A percentile compares a stretch with the other conserved stretches of the same genome.
Evolutionary conservation across 768 basidiomycete genomes (phyloP).

Genomic region (Hericium alpestre): DNA sequence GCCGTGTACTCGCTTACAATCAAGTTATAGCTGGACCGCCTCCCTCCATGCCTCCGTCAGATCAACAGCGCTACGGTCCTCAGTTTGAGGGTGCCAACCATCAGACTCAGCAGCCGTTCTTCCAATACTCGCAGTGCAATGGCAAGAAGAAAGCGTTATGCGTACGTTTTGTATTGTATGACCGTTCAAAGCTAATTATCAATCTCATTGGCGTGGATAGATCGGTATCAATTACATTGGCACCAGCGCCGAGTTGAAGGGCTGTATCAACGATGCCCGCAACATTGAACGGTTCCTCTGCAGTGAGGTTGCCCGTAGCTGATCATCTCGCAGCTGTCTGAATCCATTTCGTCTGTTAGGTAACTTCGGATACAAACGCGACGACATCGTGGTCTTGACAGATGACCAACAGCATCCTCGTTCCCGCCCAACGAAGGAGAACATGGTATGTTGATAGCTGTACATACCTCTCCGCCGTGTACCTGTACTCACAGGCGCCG

Average conservation of each 20-base stretch:
- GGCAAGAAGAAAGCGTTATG: slow-evolving; percentile 46
- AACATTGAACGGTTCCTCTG: slow-evolving; percentile 42
- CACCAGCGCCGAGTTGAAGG: slow-evolving; percentile 29
- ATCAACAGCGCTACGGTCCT: slow-evolving; percentile 36
- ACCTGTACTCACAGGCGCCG: not conserved
- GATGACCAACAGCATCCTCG: slow-evolving; percentile 37
- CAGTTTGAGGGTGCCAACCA: slow-evolving; percentile 24
- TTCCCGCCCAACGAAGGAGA: slow-evolving; percentile 39
- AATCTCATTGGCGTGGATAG: slow-evolving; percentile 14
- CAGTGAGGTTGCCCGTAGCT: slow-evolving; percentile 16
- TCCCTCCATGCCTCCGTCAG: slow-evolving; percentile 22
- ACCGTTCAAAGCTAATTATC: no score
- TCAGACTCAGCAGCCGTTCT: slow-evolving; percentile 30
- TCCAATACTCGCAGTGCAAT: slow-evolving; percentile 47
- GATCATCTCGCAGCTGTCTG: not conserved
- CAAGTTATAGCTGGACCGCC: slow-evolving; percentile 19
- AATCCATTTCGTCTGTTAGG: slow-evolving; percentile 15
- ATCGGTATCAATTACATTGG: slow-evolving; percentile 49
- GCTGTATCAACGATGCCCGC: slow-evolving; percentile 51
- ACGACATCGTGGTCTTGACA: slow-evolving; percentile 50
- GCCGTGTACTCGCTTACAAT: not conserved
- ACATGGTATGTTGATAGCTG: slow-evolving; percentile 29
- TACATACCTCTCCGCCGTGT: not conserved
- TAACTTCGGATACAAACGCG: slow-evolving; percentile 35
- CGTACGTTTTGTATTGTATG: slow-evolving; percentile 20